Evolutionary conservation across 352 stramenopile genomes (phyloP).

Genomic region (Phytophthora palmivora): DNA sequence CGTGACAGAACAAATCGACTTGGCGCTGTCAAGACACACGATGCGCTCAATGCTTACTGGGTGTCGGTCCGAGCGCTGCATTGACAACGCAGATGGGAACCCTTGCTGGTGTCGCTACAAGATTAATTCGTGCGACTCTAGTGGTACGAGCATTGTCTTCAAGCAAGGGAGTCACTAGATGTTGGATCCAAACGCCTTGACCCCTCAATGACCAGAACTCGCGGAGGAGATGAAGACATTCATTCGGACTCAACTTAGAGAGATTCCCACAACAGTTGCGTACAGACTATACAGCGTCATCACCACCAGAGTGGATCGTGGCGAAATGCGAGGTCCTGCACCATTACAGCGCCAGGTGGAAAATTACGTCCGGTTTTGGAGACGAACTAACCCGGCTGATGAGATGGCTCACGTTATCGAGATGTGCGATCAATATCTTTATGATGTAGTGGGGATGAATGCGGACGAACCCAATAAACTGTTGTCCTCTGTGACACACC

Average conservation of each 20-base stretch:
- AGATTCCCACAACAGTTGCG: neutral
- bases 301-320: neutral
- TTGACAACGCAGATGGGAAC: conserved; percentile 3
- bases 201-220: conserved; percentile 2
- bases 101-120: conserved; percentile 3
- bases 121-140: neutral
- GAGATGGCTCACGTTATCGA: neutral
- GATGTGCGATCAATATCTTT: neutral
- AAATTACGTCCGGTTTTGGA: neutral
- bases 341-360: neutral
- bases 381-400: neutral
- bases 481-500: too few relatives aligned
- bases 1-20: conserved; percentile 3
- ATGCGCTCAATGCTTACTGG: conserved; percentile 2
- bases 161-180: neutral
- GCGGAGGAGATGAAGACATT: neutral
- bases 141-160: neutral
- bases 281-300: neutral
- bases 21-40: conserved; percentile 1
- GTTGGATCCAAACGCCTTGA: neutral
- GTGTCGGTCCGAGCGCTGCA: neutral
- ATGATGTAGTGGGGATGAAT: neutral
- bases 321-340: neutral
- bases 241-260: neutral
- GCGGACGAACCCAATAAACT: too few relatives aligned